Evolutionary conservation across 345 rosid species (phyloP).

Genomic region (Citropsis articulata): DNA sequence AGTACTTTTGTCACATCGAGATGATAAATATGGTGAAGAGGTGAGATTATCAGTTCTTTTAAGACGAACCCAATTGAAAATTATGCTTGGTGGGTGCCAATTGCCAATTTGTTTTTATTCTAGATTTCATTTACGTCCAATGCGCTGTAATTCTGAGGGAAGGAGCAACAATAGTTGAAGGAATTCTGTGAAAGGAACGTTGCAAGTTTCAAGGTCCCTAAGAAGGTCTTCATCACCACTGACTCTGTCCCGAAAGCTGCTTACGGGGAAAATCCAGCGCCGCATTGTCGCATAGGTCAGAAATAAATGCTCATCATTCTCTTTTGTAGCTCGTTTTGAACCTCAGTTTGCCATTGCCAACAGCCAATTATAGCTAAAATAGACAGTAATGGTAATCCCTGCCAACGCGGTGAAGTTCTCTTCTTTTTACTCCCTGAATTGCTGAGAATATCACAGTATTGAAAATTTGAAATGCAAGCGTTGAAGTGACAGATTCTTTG

Average conservation of each 20-base stretch:
- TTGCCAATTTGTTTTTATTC: not conserved
- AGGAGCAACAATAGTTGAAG: constrained; percentile 17
- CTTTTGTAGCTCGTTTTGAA: too few relatives aligned
- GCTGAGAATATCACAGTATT: too few relatives aligned
- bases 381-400: not conserved
- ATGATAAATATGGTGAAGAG: constrained; percentile 66
- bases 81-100: not conserved
- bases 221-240: constrained; percentile 59
- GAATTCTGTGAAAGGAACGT: constrained; percentile 64
- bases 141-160: constrained; percentile 25
- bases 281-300: too few relatives aligned
- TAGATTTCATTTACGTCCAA: not conserved
- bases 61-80: not conserved
- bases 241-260: constrained; percentile 56
- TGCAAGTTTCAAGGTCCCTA: constrained; percentile 51
- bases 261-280: constrained; percentile 55
- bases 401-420: not conserved
- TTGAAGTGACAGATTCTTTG: too few relatives aligned
- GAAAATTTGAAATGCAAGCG: too few relatives aligned
- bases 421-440: too few relatives aligned
- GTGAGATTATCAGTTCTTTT: constrained; percentile 26
- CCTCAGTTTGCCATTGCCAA: too few relatives aligned
- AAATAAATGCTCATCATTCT: too few relatives aligned
- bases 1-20: constrained; percentile 68
- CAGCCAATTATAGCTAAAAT: constrained; percentile 35